Conservation (phyloP, 345 rosid species). For the Populus simonii region DNA sequence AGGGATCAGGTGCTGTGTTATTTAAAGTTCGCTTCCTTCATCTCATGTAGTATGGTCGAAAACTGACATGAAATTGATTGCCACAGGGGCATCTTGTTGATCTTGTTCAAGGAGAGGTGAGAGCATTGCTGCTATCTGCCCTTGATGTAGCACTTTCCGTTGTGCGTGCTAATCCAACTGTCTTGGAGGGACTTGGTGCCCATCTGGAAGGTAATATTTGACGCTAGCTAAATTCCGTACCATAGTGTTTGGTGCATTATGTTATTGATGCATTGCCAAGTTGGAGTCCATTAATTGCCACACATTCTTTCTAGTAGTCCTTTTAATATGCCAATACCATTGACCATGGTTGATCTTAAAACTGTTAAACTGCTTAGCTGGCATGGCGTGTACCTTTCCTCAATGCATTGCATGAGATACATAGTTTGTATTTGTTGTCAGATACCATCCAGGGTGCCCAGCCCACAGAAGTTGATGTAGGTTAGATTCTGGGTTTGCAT, state of each 20-base stretch:
- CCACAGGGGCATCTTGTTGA: conserved; percentile 80
- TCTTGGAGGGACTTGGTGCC: conserved; percentile 93
- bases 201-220: conserved; percentile 70
- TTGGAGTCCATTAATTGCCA: background rate
- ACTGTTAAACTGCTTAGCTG: background rate
- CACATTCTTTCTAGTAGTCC: background rate
- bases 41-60: background rate
- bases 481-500: background rate
- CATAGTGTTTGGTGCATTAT: background rate
- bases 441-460: background rate
- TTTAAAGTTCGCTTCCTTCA: background rate
- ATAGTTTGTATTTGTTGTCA: background rate
- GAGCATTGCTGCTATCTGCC: conserved; percentile 69
- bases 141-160: conserved; percentile 64
- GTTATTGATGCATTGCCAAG: background rate
- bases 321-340: background rate
- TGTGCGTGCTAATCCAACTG: conserved; percentile 77
- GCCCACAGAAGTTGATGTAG: background rate
- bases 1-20: conserved; percentile 67
- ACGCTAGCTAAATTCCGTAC: background rate
- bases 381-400: background rate
- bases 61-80: conserved; percentile 18
- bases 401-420: background rate
- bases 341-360: background rate
- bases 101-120: conserved; percentile 91